A percentile compares a stretch with the other conserved stretches of the same genome.
phyloP scores from a whole-genome alignment of 139 green algal species.

The Coelastrella sp. region DNA sequence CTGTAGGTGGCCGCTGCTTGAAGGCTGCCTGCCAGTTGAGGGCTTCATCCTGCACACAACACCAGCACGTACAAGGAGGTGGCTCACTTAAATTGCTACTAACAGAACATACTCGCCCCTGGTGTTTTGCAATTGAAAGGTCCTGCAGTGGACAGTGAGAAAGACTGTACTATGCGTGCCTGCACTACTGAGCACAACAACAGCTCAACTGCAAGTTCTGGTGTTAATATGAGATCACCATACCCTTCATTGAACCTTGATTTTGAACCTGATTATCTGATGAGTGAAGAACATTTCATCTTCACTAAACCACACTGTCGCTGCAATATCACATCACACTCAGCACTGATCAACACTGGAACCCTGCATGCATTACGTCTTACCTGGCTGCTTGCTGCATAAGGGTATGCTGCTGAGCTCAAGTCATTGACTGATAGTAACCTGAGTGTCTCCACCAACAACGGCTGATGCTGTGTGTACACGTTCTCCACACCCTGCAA shows the following conservation, averaged over 20 bases:
- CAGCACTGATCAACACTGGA: no score
- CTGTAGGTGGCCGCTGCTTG: constrained; percentile 65
- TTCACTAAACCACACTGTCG: no score
- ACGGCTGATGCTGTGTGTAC: constrained; percentile 83
- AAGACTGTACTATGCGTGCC: no score
- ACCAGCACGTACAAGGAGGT: background rate
- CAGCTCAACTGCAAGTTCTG: background rate
- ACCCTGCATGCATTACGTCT: background rate
- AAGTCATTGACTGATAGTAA: constrained; percentile 75
- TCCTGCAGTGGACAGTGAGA: no score
- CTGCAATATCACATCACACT: background rate
- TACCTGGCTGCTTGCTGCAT: constrained; percentile 55
- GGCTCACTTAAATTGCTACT: no score
- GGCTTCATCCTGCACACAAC: constrained; percentile 54
- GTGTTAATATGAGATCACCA: background rate
- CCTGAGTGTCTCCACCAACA: constrained; percentile 86
- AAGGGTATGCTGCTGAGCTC: constrained; percentile 83
- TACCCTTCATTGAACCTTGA: no score
- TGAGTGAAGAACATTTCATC: no score
- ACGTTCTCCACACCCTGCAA: constrained; percentile 59
- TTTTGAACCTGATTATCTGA: no score
- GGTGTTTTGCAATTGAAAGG: no score
- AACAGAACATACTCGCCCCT: no score
- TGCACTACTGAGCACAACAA: no score
- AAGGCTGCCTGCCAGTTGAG: constrained; percentile 59